Evolutionary conservation across 1,284 basidiomycete genomes (phyloP).

Genomic region (Schizophyllum amplum): DNA sequence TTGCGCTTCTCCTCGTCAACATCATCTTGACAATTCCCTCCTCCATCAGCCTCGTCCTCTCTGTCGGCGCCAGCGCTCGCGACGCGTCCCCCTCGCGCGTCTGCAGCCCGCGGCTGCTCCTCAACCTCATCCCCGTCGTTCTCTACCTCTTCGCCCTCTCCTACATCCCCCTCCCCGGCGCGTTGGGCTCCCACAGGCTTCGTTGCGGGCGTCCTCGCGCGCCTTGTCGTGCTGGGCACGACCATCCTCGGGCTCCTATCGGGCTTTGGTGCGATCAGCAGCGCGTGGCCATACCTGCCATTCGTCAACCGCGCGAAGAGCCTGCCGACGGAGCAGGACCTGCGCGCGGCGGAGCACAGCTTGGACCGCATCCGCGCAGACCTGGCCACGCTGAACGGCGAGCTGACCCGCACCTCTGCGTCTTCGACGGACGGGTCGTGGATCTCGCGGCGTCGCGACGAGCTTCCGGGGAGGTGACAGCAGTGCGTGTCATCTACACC

Average conservation of each 20-base stretch:
- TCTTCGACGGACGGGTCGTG: slow-evolving; percentile 26
- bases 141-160: slow-evolving; percentile 54
- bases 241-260: slow-evolving; percentile 64
- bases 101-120: slow-evolving; percentile 26
- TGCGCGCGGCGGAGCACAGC: slow-evolving; percentile 40
- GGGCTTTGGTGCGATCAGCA: slow-evolving; percentile 66
- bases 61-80: slow-evolving; percentile 21
- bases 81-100: slow-evolving; percentile 7
- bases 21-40: slow-evolving; percentile 58
- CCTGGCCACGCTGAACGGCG: slow-evolving; percentile 18
- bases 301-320: slow-evolving; percentile 14
- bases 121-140: slow-evolving; percentile 42
- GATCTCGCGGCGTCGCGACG: slow-evolving; percentile 39
- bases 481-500: slow-evolving; percentile 23
- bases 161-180: slow-evolving; percentile 55
- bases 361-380: slow-evolving; percentile 46
- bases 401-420: not conserved
- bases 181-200: slow-evolving; percentile 33
- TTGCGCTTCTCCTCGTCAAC: slow-evolving; percentile 43
- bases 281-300: slow-evolving; percentile 44
- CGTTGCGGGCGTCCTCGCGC: slow-evolving; percentile 40
- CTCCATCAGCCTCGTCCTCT: slow-evolving; percentile 50
- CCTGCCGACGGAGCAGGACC: slow-evolving; percentile 37
- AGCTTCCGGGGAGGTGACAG: slow-evolving; percentile 41
- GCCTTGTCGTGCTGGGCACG: slow-evolving; percentile 69